Conservation (phyloP, 2,329 filamentous ascomycete genomes). For the Venturia pyrina region DNA sequence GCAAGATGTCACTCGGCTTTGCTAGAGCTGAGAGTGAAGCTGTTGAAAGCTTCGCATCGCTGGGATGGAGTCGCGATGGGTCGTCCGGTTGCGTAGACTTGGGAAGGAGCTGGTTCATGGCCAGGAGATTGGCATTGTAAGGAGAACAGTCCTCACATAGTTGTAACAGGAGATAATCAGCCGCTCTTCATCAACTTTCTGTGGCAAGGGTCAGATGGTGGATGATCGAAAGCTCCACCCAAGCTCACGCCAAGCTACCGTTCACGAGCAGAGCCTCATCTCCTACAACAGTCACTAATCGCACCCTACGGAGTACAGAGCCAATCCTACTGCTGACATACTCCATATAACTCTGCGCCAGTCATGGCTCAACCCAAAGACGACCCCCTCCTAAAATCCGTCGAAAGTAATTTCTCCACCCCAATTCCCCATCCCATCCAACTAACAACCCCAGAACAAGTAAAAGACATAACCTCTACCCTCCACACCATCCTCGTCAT, state of each 20-base stretch:
- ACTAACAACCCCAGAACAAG: slow-evolving; percentile 6
- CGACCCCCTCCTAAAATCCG: neutral
- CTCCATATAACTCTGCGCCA: neutral
- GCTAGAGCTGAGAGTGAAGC: neutral
- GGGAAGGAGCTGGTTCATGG: slow-evolving; percentile 8
- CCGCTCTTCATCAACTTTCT: neutral
- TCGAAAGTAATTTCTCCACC: neutral
- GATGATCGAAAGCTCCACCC: neutral
- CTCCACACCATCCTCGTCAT: slow-evolving; percentile 43
- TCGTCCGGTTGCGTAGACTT: neutral
- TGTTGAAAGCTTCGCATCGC: neutral
- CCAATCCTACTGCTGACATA: neutral
- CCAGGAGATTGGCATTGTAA: neutral
- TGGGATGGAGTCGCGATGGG: neutral
- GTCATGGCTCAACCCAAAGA: neutral
- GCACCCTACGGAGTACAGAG: no score
- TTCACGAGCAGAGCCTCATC: neutral
- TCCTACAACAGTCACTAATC: neutral
- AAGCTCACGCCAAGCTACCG: neutral
- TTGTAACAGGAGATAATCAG: neutral
- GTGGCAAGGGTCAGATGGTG: neutral
- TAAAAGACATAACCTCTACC: slow-evolving; percentile 42
- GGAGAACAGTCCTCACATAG: neutral
- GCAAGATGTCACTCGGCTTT: neutral
- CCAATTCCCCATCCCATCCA: neutral